Conservation (phyloP, 75 land plant genomes). For the Azolla pinnata region DNA sequence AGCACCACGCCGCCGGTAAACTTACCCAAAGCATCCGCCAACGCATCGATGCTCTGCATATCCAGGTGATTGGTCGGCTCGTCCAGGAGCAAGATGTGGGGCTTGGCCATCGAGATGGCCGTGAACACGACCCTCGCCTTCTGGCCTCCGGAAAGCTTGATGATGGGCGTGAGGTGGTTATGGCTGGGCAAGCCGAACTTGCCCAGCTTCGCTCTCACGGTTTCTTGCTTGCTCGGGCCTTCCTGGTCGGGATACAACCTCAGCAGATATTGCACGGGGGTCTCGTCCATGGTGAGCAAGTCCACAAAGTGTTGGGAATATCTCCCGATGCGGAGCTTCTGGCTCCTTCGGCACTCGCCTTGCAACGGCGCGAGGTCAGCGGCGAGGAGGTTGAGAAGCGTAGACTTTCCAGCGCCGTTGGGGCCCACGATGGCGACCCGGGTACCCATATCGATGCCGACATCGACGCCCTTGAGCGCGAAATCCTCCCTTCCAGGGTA, state of each 20-base stretch:
- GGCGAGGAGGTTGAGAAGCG: slow-evolving; percentile 82
- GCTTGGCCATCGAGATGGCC: slow-evolving; percentile 91
- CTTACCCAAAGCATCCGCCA: slow-evolving; percentile 87
- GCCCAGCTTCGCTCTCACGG: slow-evolving; percentile 86
- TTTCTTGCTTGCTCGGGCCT: slow-evolving; percentile 89
- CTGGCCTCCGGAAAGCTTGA: slow-evolving; percentile 81
- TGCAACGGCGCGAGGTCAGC: slow-evolving; percentile 75
- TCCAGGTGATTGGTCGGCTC: slow-evolving; percentile 97
- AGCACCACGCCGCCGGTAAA: slow-evolving; percentile 90
- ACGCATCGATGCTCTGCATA: slow-evolving; percentile 94
- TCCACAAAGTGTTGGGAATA: slow-evolving; percentile 99
- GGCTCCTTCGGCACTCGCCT: slow-evolving; percentile 77
- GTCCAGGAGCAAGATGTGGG: slow-evolving; percentile 83
- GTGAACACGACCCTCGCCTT: slow-evolving; percentile 86
- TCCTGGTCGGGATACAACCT: slow-evolving; percentile 93
- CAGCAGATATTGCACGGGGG: slow-evolving; percentile 81
- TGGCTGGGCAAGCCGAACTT: slow-evolving; percentile 93
- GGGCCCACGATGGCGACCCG: slow-evolving; percentile 98
- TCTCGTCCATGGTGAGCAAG: slow-evolving; percentile 88
- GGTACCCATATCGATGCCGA: slow-evolving; percentile 97
- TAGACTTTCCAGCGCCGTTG: slow-evolving; percentile 95
- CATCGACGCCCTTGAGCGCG: slow-evolving; percentile 74
- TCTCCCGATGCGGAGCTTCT: slow-evolving; percentile 86
- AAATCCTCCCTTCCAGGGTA: slow-evolving; percentile 87
- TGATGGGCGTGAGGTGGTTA: slow-evolving; percentile 90